These are phyloP conservation scores for Boletales sp. DNA, from an alignment of 768 basidiomycete species.

Conservation along the genomic window DNA sequence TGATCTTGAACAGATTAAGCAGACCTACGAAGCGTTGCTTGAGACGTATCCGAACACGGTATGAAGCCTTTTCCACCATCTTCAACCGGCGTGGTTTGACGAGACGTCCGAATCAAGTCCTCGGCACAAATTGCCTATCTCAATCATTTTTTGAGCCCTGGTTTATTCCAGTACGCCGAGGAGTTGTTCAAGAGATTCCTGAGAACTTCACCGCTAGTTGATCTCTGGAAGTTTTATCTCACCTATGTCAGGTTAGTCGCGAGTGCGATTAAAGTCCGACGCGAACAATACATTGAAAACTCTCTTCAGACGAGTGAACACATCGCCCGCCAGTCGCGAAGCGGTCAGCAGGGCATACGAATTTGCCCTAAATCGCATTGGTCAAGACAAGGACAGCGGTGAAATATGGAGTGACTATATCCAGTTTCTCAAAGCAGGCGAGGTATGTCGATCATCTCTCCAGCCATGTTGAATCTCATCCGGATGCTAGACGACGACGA, in stretches of 20 bases:
- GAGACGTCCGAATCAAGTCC: conserved; percentile 44
- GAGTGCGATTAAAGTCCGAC: conserved; percentile 7
- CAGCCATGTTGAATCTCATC: conserved; percentile 1
- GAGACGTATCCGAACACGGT: conserved; percentile 91
- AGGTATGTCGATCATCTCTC: conserved; percentile 45
- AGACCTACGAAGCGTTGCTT: conserved; percentile 78
- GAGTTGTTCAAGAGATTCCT: conserved; percentile 87
- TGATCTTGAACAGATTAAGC: conserved; percentile 76
- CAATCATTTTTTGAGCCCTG: conserved; percentile 65
- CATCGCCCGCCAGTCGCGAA: conserved; percentile 65
- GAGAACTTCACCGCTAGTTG: conserved; percentile 80
- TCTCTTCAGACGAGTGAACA: conserved; percentile 58
- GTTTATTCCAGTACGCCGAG: conserved; percentile 75
- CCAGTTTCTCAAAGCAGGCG: conserved; percentile 76
- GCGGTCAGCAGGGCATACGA: conserved; percentile 88
- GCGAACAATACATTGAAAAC: conserved; percentile 8
- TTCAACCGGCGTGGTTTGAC: conserved; percentile 24
- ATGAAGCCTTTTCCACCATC: conserved; percentile 38
- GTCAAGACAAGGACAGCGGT: conserved; percentile 88
- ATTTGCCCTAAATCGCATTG: conserved; percentile 85
- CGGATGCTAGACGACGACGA: conserved; percentile 55
- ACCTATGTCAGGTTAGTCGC: conserved; percentile 80
- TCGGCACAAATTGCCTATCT: conserved; percentile 84
- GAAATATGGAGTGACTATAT: conserved; percentile 96
- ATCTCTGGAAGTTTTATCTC: conserved; percentile 91